Base-by-base conservation (phyloP, 2,329 filamentous ascomycete species). In the Monosporascus sp. region DNA sequence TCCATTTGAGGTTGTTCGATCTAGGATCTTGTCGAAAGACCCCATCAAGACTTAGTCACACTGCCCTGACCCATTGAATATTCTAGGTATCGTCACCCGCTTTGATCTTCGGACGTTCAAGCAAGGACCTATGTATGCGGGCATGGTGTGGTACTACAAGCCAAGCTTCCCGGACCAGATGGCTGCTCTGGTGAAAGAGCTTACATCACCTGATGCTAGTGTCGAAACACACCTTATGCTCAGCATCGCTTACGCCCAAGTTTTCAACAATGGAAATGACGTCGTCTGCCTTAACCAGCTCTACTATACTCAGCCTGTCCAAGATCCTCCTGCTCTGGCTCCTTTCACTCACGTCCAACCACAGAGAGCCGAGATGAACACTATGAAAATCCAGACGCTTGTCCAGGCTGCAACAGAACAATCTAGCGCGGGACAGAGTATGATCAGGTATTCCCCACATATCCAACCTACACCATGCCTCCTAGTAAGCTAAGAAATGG, bases 21-120 rank as follows among this genome's bases (percentile, higher is more conserved):
- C 48, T 5, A 46, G 52, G 39, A 47, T 49, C 15, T 48, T 48
- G 46, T 18, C 46, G 20, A 24, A 48, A 37, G 47, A 52, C 17
- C 48, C 52, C 47, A 17, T 27, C 9, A 52, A 31, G 25, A 24
- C 46, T 37, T 37, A 18, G 46, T 37, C 46, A 25, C 24, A 25
- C 7, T 25, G 24, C 24, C 24, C 24, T 48, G 46, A 48, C 24
- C 14, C 37, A 48, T 48, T 37, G 46, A 37, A 48, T 37, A 48
- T 48, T 38, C 18, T 37, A 48, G 46, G 47, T 38, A 48, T 48
- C 31, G 47, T 54, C 8, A 55, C 55, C 1, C 41, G 53, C 0
- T 58, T 48, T 35, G 47, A 55, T 24, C 1, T 58, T 6, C n/a
- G 48, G 14, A 50, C 51, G 6, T 58, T 57, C 45, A 48, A 54